These are phyloP conservation scores for Pichia sp. DNA, from an alignment of 1,139 yeast genomes.

Conservation along the genomic window DNA sequence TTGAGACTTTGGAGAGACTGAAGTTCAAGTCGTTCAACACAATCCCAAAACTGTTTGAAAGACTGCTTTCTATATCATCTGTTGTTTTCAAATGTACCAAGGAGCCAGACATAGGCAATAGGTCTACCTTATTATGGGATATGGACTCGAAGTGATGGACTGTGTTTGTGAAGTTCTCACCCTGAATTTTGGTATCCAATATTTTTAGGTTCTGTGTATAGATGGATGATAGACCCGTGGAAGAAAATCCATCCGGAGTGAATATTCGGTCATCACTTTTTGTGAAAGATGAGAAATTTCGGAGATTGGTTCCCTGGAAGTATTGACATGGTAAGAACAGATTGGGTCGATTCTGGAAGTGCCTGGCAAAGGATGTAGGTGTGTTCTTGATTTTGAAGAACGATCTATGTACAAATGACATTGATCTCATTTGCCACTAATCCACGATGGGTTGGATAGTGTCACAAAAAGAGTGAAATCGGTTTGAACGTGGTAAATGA, in stretches of 20 bases:
- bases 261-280: not conserved
- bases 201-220: conserved; percentile 3
- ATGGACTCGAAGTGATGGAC: conserved; percentile 5
- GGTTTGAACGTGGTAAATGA: too few species aligned
- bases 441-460: not conserved
- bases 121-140: not conserved
- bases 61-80: not conserved
- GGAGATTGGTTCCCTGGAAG: not conserved
- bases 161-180: conserved; percentile 4
- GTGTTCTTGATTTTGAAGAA: not conserved
- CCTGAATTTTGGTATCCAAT: not conserved
- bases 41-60: conserved; percentile 15
- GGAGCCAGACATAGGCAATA: conserved; percentile 17
- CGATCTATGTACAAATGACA: not conserved
- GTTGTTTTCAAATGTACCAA: conserved; percentile 16
- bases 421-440: conserved; percentile 1
- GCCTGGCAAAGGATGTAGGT: not conserved
- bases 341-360: not conserved
- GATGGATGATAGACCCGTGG: not conserved
- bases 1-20: conserved; percentile 11
- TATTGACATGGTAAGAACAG: not conserved
- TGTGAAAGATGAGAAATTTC: not conserved
- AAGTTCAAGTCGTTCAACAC: conserved; percentile 15
- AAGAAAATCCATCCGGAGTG: conserved; percentile 9
- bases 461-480: too few species aligned